phyloP scores from a whole-genome alignment of 768 basidiomycete species.

The Collybiopsis confluens region DNA sequence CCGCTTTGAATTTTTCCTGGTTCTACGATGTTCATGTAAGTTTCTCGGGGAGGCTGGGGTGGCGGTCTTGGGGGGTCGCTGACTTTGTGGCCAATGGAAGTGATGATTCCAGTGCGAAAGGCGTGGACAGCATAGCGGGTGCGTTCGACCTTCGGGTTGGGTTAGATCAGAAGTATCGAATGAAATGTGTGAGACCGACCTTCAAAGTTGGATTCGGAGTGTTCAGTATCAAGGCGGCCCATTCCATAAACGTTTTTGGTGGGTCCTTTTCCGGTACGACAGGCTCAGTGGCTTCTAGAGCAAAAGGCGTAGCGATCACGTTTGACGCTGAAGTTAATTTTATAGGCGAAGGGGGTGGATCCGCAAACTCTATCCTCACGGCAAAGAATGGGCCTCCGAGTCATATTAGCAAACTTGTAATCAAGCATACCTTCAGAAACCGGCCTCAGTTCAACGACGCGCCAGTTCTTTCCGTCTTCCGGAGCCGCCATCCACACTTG shows the following conservation, averaged over 20 bases:
- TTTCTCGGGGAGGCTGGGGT: conserved; percentile 61
- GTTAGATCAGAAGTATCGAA: not conserved
- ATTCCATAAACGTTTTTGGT: conserved; percentile 70
- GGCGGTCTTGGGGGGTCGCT: conserved; percentile 48
- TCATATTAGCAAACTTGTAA: too few relatives aligned
- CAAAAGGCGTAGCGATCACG: not conserved
- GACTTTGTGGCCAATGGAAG: conserved; percentile 57
- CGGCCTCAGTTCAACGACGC: conserved; percentile 61
- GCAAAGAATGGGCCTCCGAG: too few relatives aligned
- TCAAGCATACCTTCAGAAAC: conserved; percentile 64
- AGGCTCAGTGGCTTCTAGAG: conserved; percentile 31
- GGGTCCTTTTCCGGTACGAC: conserved; percentile 44
- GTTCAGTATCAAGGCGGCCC: conserved; percentile 75
- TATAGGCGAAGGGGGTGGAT: conserved; percentile 45
- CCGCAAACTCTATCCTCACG: conserved; percentile 59
- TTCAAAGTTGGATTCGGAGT: conserved; percentile 68
- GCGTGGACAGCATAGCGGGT: conserved; percentile 66
- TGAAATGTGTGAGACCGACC: conserved; percentile 24
- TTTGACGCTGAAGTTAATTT: not conserved
- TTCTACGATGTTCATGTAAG: conserved; percentile 48
- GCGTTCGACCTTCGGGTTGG: conserved; percentile 47
- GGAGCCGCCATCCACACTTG: conserved; percentile 60
- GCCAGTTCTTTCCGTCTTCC: conserved; percentile 48
- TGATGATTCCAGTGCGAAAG: conserved; percentile 65
- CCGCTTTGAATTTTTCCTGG: conserved; percentile 46